Evolutionary conservation across 1,284 basidiomycete genomes (phyloP).

Genomic region (Tilletiaria anomala): DNA sequence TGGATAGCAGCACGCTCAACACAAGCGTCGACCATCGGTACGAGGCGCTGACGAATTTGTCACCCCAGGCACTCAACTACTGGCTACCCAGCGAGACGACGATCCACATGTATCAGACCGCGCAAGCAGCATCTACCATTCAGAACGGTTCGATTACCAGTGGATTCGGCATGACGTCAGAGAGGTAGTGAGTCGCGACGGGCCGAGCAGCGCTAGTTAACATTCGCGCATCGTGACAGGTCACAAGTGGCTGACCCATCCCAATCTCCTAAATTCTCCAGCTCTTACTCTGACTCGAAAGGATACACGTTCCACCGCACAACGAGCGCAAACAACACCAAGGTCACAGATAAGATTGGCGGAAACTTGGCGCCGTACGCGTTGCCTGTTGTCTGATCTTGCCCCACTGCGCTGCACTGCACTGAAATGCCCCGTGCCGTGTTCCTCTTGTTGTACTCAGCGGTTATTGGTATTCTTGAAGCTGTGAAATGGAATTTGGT

Average conservation of each 20-base stretch:
- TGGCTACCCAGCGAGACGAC: constrained; percentile 1
- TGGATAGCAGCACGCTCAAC: background rate
- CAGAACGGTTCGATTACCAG: background rate
- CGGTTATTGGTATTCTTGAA: no score
- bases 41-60: background rate
- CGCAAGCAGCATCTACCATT: background rate
- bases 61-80: background rate
- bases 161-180: constrained; percentile 1
- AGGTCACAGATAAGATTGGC: background rate
- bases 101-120: background rate
- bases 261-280: background rate
- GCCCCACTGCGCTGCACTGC: no score
- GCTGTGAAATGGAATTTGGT: no score
- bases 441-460: no score
- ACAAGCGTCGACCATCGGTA: background rate
- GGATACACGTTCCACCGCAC: constrained; percentile 2
- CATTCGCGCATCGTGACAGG: background rate
- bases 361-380: background rate
- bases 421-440: no score
- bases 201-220: background rate
- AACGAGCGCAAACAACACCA: constrained; percentile 1
- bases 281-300: constrained; percentile 5
- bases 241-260: background rate
- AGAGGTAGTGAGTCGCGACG: constrained; percentile 1
- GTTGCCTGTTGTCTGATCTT: no score